phyloP scores from a whole-genome alignment of 768 basidiomycete species.

The Mycena filopes region DNA sequence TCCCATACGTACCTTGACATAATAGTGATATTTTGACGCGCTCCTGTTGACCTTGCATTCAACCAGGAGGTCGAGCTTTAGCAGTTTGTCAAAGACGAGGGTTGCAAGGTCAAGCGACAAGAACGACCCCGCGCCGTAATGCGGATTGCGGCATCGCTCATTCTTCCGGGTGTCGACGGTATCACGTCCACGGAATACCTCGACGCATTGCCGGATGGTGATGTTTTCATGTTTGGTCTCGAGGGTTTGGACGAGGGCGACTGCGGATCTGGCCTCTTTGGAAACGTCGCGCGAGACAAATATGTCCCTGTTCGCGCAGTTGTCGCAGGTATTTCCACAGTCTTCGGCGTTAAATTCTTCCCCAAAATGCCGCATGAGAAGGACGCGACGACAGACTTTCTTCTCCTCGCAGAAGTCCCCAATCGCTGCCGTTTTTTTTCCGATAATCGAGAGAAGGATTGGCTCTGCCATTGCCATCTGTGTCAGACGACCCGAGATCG shows the following conservation, averaged over 20 bases:
- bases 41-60: not conserved
- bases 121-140: not conserved
- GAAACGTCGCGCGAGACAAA: too few species aligned
- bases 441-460: not conserved
- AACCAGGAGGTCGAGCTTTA: not conserved
- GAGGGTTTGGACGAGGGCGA: not conserved
- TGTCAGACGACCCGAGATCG: too few species aligned
- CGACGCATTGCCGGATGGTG: not conserved
- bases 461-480: not conserved
- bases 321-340: too few species aligned
- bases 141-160: not conserved
- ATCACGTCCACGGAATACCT: not conserved
- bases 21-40: not conserved
- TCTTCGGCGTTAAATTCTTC: too few species aligned
- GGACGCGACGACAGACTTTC: too few species aligned
- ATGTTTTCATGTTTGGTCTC: not conserved
- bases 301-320: too few species aligned
- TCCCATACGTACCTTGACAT: constrained; percentile 7
- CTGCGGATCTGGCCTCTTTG: not conserved
- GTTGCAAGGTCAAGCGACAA: not conserved
- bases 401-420: constrained; percentile 8
- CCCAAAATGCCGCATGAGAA: too few species aligned
- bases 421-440: not conserved
- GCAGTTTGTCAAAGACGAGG: not conserved
- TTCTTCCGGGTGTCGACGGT: not conserved